Percentiles rank a stretch among this genome's conserved stretches.
Conservation (phyloP, 768 basidiomycete species). For the Cyclocybe aegerita region DNA sequence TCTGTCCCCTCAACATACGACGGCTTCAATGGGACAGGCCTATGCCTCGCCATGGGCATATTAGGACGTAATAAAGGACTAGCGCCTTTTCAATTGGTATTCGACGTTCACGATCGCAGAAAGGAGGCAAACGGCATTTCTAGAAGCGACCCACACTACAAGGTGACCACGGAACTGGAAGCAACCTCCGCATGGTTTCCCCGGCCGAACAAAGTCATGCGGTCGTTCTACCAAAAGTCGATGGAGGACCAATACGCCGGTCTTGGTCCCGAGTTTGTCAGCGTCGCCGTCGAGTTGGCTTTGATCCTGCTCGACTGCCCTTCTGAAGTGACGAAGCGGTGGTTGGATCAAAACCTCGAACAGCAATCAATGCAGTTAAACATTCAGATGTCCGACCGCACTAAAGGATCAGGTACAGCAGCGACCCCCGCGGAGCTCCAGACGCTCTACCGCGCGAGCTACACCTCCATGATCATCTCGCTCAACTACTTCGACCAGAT, state of each 20-base stretch:
- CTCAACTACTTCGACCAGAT: constrained; percentile 7
- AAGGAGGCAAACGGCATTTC: neutral
- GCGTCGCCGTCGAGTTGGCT: constrained; percentile 10
- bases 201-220: constrained; percentile 13
- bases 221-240: constrained; percentile 11
- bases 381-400: no score
- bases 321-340: neutral
- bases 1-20: constrained; percentile 12
- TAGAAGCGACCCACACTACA: neutral
- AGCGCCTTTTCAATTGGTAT: constrained; percentile 5
- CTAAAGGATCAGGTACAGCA: neutral
- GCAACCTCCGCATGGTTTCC: constrained; percentile 10
- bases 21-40: constrained; percentile 9
- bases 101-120: constrained; percentile 3
- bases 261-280: constrained; percentile 7
- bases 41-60: constrained; percentile 12
- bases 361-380: neutral
- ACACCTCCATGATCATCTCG: constrained; percentile 11
- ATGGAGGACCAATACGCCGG: constrained; percentile 13
- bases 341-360: constrained; percentile 7
- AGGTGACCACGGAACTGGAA: constrained; percentile 9
- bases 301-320: constrained; percentile 11
- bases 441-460: constrained; percentile 7
- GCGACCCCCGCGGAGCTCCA: constrained; percentile 1
- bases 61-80: constrained; percentile 13